These are phyloP conservation scores for Tulasnella sp. DNA, from an alignment of 768 basidiomycete genomes.

Conservation along the genomic window DNA sequence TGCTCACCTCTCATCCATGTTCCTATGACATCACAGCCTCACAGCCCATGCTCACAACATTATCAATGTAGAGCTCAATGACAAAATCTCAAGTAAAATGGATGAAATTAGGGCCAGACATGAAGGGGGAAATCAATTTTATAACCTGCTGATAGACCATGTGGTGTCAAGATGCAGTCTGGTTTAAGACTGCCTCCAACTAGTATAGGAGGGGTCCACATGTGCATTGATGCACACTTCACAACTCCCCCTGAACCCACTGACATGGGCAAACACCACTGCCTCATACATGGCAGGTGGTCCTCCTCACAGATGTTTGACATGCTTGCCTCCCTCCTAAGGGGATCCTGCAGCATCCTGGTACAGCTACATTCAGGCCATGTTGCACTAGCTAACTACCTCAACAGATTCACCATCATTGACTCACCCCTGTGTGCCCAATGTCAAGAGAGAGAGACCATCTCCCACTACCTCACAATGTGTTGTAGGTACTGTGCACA, in stretches of 20 bases:
- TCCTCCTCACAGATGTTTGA: neutral
- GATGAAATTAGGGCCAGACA: no score
- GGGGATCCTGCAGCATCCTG: conserved; percentile 14
- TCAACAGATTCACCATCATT: conserved; percentile 3
- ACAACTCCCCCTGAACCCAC: no score
- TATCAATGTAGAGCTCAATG: no score
- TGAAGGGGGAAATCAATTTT: no score
- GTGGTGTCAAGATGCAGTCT: no score
- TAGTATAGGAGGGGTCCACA: neutral
- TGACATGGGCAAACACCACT: neutral
- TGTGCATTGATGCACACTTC: neutral
- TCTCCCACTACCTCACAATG: conserved; percentile 16
- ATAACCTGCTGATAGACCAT: no score
- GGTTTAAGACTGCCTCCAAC: neutral
- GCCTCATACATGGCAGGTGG: neutral
- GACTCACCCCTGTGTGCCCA: conserved; percentile 3
- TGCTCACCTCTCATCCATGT: no score
- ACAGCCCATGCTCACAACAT: no score
- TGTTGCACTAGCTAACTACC: conserved; percentile 15
- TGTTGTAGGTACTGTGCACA: conserved; percentile 3
- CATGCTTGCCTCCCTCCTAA: conserved; percentile 2
- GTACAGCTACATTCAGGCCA: conserved; percentile 18
- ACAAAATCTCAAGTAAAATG: no score
- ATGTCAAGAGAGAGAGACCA: conserved; percentile 14
- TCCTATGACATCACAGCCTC: no score